Base-by-base conservation (phyloP, 805 yeast species). In the Candida glaebosa region DNA sequence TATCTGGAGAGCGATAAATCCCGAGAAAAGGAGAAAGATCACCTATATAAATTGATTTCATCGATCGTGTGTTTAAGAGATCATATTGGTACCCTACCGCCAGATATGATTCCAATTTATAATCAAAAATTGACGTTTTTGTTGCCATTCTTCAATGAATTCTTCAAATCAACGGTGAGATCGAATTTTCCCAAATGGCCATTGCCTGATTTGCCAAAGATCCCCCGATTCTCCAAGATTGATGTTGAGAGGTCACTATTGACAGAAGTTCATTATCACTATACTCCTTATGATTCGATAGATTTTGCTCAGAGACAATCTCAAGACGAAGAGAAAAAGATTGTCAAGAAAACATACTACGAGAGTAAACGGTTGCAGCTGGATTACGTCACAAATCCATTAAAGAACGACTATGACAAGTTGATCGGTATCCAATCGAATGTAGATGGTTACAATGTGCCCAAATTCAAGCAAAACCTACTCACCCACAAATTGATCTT, bases 31-130 rank as follows among this genome's bases (percentile, higher is more conserved):
- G n/a, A n/a, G n/a, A 50, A 71, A 1, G 51, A 55, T 18, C 77
- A 78, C 49, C 65, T 88, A 34, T 82, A 79, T 47, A 81, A 79
- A 36, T 80, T 84, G 7, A 80, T 90, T 1, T 87, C 96, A 1
- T 88, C 95, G 1, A 74, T 84, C 15, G 96, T 89, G 3, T 87
- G 89, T 22, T 61, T 88, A 39, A 67, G 96, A 52, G 95, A 85
- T 48, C 73, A 82, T 44, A 88, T 84, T 10, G 98, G 98, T 5
- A 76, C 76, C 37, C 59, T 91, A 34, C 93, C 96, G 2, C 83
- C 88, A 0, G 93, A 82, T 53, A 59, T 88, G 37, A 73, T 85
- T 56, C 90, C 93, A 12, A 77, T 86, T 16, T 87, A 84, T 58
- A 69, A 78, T 31, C 82, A 81, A 49, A 76, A 82, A 43, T 69